Conservation (phyloP, 176 grass and related monocot genomes). For the Metroxylon sagu region DNA sequence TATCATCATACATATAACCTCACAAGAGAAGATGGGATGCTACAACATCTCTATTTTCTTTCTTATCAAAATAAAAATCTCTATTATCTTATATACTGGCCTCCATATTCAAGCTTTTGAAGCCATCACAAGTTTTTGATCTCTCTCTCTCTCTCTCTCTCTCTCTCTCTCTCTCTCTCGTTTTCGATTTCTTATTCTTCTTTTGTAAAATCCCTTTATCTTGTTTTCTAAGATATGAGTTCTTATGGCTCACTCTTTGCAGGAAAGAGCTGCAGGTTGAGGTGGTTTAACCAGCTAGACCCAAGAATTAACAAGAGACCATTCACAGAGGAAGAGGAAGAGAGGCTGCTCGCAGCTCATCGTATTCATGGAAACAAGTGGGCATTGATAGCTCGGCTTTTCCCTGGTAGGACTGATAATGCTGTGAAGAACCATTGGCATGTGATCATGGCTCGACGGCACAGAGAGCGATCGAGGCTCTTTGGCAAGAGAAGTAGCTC, state of each 20-base stretch:
- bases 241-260: neutral
- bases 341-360: constrained; percentile 14
- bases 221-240: constrained; percentile 2
- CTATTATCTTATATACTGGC: no score
- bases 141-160: no score
- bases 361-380: constrained; percentile 20
- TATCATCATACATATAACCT: no score
- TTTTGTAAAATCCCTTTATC: neutral
- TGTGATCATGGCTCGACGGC: constrained; percentile 13
- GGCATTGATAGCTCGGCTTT: constrained; percentile 13
- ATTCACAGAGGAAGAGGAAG: constrained; percentile 19
- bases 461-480: constrained; percentile 8
- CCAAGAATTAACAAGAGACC: constrained; percentile 22
- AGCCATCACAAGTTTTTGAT: no score
- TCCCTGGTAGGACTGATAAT: constrained; percentile 14
- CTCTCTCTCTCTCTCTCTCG: neutral
- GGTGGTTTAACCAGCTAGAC: constrained; percentile 22
- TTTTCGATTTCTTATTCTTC: constrained; percentile 1
- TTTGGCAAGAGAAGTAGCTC: neutral
- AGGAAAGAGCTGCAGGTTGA: constrained; percentile 23
- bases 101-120: no score
- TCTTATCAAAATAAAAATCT: no score
- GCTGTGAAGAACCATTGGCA: constrained; percentile 25
- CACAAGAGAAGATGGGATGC: no score
- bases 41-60: no score